Percentiles rank a stretch among this genome's conserved stretches.
Conservation (phyloP, 805 yeast genomes). For the Scheffersomyces lignosus region DNA sequence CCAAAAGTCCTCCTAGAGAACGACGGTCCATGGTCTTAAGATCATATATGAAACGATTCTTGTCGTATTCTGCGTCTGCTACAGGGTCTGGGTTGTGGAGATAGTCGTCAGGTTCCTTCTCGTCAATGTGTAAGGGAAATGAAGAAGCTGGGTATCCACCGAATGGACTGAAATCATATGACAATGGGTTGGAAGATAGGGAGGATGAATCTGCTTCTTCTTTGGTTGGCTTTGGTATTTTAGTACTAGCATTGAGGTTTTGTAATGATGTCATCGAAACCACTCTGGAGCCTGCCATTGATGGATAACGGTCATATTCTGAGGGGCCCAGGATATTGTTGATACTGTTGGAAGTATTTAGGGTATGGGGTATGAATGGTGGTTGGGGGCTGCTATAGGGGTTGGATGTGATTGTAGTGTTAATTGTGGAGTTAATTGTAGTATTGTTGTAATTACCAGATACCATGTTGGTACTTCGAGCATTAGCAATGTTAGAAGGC, state of each 20-base stretch:
- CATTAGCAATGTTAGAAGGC: neutral
- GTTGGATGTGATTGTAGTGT: neutral
- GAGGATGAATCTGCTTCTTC: slow-evolving; percentile 10
- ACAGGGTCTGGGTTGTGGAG: slow-evolving; percentile 32
- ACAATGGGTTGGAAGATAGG: slow-evolving; percentile 21
- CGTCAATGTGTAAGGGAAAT: slow-evolving; percentile 29
- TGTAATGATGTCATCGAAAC: slow-evolving; percentile 46
- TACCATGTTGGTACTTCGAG: too few relatives aligned
- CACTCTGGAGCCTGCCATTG: slow-evolving; percentile 56
- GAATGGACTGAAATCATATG: slow-evolving; percentile 25
- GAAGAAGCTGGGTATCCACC: slow-evolving; percentile 31
- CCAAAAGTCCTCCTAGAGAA: slow-evolving; percentile 21
- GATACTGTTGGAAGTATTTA: slow-evolving; percentile 4
- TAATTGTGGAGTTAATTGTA: neutral
- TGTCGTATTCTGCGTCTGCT: slow-evolving; percentile 29
- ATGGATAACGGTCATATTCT: slow-evolving; percentile 69
- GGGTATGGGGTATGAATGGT: neutral
- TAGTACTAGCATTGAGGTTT: slow-evolving; percentile 7
- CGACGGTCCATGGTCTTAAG: slow-evolving; percentile 23
- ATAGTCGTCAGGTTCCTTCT: slow-evolving; percentile 28
- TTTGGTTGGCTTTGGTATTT: slow-evolving; percentile 2
- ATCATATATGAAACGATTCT: slow-evolving; percentile 24
- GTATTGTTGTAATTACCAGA: too few relatives aligned
- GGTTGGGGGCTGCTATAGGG: neutral
- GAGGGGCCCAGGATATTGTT: slow-evolving; percentile 44